Conservation (phyloP, 257 asterid species). For the Gentiana straminea region DNA sequence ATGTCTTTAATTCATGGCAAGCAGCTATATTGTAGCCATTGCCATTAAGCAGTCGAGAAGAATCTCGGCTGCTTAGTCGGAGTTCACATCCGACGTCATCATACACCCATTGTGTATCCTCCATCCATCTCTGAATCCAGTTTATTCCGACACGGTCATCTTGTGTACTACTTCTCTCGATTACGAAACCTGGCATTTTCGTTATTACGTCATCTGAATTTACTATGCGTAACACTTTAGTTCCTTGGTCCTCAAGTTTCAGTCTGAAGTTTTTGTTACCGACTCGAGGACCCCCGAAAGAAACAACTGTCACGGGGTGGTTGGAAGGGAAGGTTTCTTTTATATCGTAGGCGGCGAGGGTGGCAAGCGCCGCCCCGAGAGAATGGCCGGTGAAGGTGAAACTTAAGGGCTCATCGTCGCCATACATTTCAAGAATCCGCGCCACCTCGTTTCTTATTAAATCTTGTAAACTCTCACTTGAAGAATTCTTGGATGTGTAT, state of each 20-base stretch:
- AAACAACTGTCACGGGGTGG: conserved; percentile 65
- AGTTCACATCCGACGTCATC: conserved; percentile 96
- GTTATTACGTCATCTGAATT: conserved; percentile 78
- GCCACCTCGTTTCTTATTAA: conserved; percentile 40
- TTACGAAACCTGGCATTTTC: conserved; percentile 75
- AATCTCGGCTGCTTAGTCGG: conserved; percentile 74
- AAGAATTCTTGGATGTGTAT: conserved; percentile 45
- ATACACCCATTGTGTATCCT: conserved; percentile 68
- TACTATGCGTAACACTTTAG: conserved; percentile 70
- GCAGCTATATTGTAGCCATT: conserved; percentile 29
- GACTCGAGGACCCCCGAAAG: conserved; percentile 91
- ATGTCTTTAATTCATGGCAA: conserved; percentile 82
- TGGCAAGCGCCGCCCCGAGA: conserved; percentile 89
- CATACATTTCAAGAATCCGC: conserved; percentile 32
- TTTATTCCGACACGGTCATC: background rate
- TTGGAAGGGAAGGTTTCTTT: conserved; percentile 35
- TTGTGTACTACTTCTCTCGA: conserved; percentile 18
- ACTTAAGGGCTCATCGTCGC: conserved; percentile 48
- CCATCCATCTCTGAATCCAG: conserved; percentile 51
- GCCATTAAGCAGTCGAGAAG: conserved; percentile 32
- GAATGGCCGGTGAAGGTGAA: conserved; percentile 93
- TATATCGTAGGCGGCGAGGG: conserved; percentile 73
- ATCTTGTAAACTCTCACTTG: conserved; percentile 41
- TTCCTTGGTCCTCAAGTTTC: conserved; percentile 55
- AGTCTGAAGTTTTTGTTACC: conserved; percentile 68